A percentile compares a stretch with the other conserved stretches of the same genome.
phyloP scores from a whole-genome alignment of 2,329 filamentous ascomycete species.

The Cryphonectria radicalis region DNA sequence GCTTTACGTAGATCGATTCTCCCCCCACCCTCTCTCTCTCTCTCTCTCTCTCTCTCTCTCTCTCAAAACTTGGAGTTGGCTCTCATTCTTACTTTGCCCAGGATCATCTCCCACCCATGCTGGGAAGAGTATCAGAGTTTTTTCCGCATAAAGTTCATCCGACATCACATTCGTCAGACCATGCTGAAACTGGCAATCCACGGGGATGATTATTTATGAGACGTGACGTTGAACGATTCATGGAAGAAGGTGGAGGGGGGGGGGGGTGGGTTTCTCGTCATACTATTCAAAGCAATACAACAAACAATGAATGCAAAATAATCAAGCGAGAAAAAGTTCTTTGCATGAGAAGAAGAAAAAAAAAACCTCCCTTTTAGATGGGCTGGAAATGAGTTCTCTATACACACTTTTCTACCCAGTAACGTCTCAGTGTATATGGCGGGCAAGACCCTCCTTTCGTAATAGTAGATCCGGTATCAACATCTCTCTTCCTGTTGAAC shows the following conservation, averaged over 20 bases:
- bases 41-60: no score
- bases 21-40: background rate
- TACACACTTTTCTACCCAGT: background rate
- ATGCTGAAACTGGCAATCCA: slow-evolving; percentile 1
- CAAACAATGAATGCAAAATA: no score
- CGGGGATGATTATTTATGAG: slow-evolving; percentile 18
- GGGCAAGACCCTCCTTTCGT: background rate
- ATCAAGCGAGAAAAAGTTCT: no score
- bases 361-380: no score
- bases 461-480: background rate
- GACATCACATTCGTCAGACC: slow-evolving; percentile 22
- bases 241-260: background rate
- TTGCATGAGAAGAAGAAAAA: no score
- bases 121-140: background rate
- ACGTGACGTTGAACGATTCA: slow-evolving; percentile 11
- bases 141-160: slow-evolving; percentile 17
- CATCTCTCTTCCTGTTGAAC: background rate
- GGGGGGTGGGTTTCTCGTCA: no score
- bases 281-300: no score
- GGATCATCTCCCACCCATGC: background rate
- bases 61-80: background rate
- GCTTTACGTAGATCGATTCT: slow-evolving; percentile 7
- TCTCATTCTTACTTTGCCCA: background rate
- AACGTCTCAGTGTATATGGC: background rate
- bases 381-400: no score